Conservation (phyloP, 768 basidiomycete species). For the Saitozyma sp. region DNA sequence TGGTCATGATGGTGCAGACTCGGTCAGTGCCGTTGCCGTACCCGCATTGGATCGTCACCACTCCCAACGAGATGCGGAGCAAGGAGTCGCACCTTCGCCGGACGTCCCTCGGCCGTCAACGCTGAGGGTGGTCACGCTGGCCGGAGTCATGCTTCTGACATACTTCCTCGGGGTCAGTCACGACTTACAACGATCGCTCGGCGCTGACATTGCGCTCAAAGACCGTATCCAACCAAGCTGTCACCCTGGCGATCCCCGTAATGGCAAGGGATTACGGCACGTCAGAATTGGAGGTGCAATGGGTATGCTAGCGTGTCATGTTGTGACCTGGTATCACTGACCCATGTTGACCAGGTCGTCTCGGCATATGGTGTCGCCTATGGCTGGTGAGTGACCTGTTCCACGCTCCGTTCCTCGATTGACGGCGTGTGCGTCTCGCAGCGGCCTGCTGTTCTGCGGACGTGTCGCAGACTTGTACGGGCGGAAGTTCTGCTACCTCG, state of each 20-base stretch:
- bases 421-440: neutral
- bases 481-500: constrained; percentile 66
- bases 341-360: neutral
- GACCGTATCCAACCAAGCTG: neutral
- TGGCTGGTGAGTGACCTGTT: constrained; percentile 9
- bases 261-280: constrained; percentile 18
- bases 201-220: neutral
- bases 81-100: too few relatives aligned
- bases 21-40: too few relatives aligned
- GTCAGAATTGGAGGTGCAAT: constrained; percentile 22
- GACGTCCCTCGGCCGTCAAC: neutral
- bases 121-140: neutral
- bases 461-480: constrained; percentile 58
- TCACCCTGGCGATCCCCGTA: constrained; percentile 17
- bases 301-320: constrained; percentile 10
- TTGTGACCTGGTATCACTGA: neutral
- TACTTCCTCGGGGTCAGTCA: neutral
- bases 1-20: too few relatives aligned
- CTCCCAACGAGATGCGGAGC: too few relatives aligned
- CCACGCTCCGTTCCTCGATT: neutral
- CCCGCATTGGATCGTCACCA: too few relatives aligned
- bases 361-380: constrained; percentile 17
- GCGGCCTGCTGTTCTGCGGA: constrained; percentile 38
- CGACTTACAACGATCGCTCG: neutral
- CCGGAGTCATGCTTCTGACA: neutral